A percentile compares a stretch with the other conserved stretches of the same genome.
phyloP scores from a whole-genome alignment of 441 rosid species.

The Bruguiera hainesii region DNA sequence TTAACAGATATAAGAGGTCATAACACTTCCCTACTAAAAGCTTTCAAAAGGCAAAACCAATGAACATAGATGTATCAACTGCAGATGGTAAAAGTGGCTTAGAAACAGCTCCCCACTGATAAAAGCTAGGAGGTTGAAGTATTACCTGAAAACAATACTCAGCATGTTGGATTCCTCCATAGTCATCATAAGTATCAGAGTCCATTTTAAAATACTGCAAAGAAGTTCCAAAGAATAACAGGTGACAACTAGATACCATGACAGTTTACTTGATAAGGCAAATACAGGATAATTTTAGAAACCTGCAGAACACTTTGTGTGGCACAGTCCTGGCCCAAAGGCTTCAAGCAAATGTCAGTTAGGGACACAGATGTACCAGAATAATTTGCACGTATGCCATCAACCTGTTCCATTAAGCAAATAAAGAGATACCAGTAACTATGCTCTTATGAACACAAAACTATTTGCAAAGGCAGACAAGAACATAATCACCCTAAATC shows the following conservation, averaged over 20 bases:
- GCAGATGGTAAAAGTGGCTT: not conserved
- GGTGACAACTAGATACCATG: constrained; percentile 3
- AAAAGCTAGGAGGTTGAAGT: not conserved
- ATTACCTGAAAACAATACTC: constrained; percentile 90
- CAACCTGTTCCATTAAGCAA: constrained; percentile 54
- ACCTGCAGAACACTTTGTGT: constrained; percentile 96
- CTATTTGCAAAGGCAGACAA: constrained; percentile 14
- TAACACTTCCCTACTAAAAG: not conserved
- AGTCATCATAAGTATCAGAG: constrained; percentile 50
- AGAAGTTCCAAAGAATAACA: constrained; percentile 13
- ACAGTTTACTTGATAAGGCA: constrained; percentile 2
- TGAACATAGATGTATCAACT: not conserved
- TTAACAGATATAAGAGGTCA: not conserved
- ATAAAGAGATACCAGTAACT: not conserved
- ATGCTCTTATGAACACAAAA: constrained; percentile 12
- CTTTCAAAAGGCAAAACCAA: not conserved
- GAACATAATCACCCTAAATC: not conserved
- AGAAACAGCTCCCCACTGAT: not conserved
- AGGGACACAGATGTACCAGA: constrained; percentile 73
- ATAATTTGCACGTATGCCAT: constrained; percentile 67
- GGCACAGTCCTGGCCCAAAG: constrained; percentile 87
- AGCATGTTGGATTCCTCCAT: constrained; percentile 79
- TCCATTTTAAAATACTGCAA: constrained; percentile 87
- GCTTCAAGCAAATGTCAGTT: constrained; percentile 91
- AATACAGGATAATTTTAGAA: constrained; percentile 13